phyloP scores from a whole-genome alignment of 2,329 filamentous ascomycete species.

The Cladorrhinum sp. region DNA sequence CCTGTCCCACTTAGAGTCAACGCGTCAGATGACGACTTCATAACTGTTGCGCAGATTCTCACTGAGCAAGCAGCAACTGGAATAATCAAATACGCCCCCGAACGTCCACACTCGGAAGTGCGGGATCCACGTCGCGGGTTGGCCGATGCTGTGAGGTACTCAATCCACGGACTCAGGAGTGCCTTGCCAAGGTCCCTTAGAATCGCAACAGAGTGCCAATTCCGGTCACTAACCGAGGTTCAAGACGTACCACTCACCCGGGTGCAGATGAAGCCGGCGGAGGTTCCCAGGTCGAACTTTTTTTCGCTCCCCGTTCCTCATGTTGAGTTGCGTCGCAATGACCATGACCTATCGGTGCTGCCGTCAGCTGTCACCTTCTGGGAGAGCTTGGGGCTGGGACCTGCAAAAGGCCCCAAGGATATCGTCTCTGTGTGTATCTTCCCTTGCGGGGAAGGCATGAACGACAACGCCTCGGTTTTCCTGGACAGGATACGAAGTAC shows the following conservation, averaged over 20 bases:
- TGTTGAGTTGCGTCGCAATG: conserved; percentile 68
- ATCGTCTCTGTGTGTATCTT: conserved; percentile 68
- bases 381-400: conserved; percentile 75
- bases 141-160: conserved; percentile 43
- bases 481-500: conserved; percentile 64
- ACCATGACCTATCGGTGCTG: conserved; percentile 67
- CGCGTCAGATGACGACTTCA: conserved; percentile 56
- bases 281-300: conserved; percentile 50
- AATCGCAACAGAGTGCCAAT: conserved; percentile 39
- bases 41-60: conserved; percentile 68
- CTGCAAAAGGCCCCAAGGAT: conserved; percentile 68
- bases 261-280: conserved; percentile 49
- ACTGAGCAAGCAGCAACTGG: conserved; percentile 65
- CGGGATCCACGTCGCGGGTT: conserved; percentile 41
- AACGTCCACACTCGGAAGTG: conserved; percentile 25
- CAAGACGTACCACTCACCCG: conserved; percentile 52
- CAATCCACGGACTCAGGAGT: conserved; percentile 46
- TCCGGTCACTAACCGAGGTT: conserved; percentile 54
- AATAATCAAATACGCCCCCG: conserved; percentile 36
- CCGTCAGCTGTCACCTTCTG: conserved; percentile 75
- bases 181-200: conserved; percentile 45
- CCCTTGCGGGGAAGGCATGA: conserved; percentile 62
- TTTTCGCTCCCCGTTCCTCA: conserved; percentile 67
- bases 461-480: conserved; percentile 60
- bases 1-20: conserved; percentile 46